A percentile compares a stretch with the other conserved stretches of the same genome.
Evolutionary conservation across 179 eudicot genomes (phyloP).

Genomic region (Corrigiola litoralis): DNA sequence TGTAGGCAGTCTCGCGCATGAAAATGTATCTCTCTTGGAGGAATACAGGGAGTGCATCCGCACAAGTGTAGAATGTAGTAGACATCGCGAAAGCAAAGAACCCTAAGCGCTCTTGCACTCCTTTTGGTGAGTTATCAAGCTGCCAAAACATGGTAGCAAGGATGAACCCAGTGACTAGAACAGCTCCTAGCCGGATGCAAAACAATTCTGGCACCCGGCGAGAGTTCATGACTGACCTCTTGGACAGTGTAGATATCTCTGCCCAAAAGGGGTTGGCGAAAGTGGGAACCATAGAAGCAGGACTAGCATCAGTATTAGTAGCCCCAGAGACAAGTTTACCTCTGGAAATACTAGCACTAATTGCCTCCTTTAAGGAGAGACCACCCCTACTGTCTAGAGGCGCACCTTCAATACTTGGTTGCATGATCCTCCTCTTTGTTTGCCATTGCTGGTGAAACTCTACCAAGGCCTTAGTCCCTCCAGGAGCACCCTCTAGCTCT

Average conservation of each 20-base stretch:
- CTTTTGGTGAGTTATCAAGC: conserved; percentile 56
- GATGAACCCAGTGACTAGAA: conserved; percentile 52
- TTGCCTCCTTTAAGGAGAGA: conserved; percentile 51
- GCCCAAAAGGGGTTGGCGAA: conserved; percentile 56
- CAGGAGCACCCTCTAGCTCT: conserved; percentile 50
- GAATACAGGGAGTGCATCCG: conserved; percentile 59
- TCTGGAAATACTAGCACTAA: conserved; percentile 54
- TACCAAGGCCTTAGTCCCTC: conserved; percentile 40
- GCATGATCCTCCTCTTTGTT: conserved; percentile 1
- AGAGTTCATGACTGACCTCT: conserved; percentile 46
- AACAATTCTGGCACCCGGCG: conserved; percentile 52
- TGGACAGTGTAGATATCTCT: conserved; percentile 39
- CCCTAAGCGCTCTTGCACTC: conserved; percentile 54
- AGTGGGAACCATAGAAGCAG: conserved; percentile 36
- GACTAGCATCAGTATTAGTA: conserved; percentile 20
- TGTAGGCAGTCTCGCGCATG: conserved; percentile 63
- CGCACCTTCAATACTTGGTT: conserved; percentile 22
- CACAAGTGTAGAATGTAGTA: conserved; percentile 61
- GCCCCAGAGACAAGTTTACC: conserved; percentile 67
- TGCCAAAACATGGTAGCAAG: conserved; percentile 61
- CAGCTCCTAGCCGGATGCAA: conserved; percentile 49
- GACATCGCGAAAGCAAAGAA: conserved; percentile 71
- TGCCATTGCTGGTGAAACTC: conserved; percentile 52
- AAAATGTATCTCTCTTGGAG: conserved; percentile 58
- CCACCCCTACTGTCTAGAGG: conserved; percentile 30